These are phyloP conservation scores for Arthrobotrys iridis DNA, from an alignment of 2,329 filamentous ascomycete species.

Conservation along the genomic window DNA sequence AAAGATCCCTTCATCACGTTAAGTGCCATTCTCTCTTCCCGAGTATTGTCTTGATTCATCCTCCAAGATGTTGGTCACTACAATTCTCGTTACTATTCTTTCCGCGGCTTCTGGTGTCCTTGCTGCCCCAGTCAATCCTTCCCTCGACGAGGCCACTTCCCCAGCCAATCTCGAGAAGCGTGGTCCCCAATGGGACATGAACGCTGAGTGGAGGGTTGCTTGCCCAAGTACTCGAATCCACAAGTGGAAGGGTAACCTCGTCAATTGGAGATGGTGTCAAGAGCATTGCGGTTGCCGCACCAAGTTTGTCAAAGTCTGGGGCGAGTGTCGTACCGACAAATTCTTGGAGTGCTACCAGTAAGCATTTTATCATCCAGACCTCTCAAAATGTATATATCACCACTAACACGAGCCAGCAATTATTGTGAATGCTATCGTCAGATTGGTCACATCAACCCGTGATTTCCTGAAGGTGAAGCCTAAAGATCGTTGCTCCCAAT, in stretches of 20 bases:
- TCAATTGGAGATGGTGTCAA: conserved; percentile 3
- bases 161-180: not conserved
- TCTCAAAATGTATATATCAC: not conserved
- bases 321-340: not conserved
- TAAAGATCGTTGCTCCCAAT: not conserved
- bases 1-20: too few relatives aligned
- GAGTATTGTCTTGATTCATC: too few relatives aligned
- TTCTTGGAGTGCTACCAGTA: conserved; percentile 31
- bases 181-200: not conserved
- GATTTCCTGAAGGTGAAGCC: not conserved
- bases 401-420: conserved; percentile 13
- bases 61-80: not conserved
- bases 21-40: too few relatives aligned
- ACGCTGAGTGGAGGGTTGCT: not conserved
- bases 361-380: not conserved
- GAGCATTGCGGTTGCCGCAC: conserved; percentile 2
- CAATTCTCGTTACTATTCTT: not conserved
- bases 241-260: conserved; percentile 7
- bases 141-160: not conserved
- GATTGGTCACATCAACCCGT: not conserved
- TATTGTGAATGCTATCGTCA: conserved; percentile 14
- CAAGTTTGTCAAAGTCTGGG: conserved; percentile 1
- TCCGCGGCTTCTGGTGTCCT: not conserved
- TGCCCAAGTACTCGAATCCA: not conserved
- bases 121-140: not conserved